Evolutionary conservation across 2,329 filamentous ascomycete species (phyloP).

Genomic region (Hymenoscyphus linearis): DNA sequence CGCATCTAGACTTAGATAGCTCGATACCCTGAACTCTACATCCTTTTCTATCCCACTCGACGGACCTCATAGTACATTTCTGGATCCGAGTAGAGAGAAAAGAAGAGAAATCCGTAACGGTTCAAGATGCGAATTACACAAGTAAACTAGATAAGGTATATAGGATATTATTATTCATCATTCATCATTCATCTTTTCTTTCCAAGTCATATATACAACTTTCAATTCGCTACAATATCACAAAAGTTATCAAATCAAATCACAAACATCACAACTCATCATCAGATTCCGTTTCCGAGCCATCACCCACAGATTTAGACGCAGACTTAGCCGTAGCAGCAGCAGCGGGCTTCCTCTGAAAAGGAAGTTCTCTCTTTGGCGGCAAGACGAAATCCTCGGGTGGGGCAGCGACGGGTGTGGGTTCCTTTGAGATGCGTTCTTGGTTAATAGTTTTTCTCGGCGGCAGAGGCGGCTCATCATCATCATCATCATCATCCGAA

Average conservation of each 20-base stretch:
- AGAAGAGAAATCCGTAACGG: too few species aligned
- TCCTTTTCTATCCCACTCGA: too few species aligned
- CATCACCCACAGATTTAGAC: slow-evolving; percentile 12
- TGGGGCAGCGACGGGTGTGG: slow-evolving; percentile 13
- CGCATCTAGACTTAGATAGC: too few species aligned
- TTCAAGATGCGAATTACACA: too few species aligned
- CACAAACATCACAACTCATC: slow-evolving; percentile 24
- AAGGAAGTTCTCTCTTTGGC: slow-evolving; percentile 14
- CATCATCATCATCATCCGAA: slow-evolving; percentile 12
- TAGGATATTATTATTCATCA: too few species aligned
- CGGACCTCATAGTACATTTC: too few species aligned
- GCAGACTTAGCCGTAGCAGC: slow-evolving; percentile 7
- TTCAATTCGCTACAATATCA: neutral
- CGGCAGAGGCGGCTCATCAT: slow-evolving; percentile 7
- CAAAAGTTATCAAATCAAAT: neutral
- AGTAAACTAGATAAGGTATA: too few species aligned
- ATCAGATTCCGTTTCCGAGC: slow-evolving; percentile 30
- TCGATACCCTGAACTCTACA: too few species aligned
- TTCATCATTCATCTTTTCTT: neutral
- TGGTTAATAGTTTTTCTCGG: neutral
- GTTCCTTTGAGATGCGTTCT: neutral
- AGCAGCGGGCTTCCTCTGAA: slow-evolving; percentile 16
- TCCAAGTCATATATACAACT: neutral
- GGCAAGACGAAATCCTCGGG: slow-evolving; percentile 4
- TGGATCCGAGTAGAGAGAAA: too few species aligned